Conservation (phyloP, 371 early-diverging fungal genomes). For the Dinochytrium kinnereticum region DNA sequence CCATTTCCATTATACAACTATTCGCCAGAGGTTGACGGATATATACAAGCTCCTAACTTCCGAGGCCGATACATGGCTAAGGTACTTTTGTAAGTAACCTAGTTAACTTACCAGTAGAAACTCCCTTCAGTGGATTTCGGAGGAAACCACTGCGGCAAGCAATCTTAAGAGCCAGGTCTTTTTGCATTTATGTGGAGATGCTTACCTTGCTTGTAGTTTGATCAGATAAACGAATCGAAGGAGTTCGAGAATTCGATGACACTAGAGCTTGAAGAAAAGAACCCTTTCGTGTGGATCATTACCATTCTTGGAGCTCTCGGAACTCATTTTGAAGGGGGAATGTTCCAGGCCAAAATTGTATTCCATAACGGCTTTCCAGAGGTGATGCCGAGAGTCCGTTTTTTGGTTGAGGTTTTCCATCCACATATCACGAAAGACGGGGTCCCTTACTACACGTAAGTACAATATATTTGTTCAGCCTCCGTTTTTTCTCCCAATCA, state of each 20-base stretch:
- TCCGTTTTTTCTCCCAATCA: neutral
- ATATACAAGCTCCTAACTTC: slow-evolving; percentile 47
- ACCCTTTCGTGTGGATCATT: slow-evolving; percentile 63
- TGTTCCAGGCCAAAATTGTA: slow-evolving; percentile 57
- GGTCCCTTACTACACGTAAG: slow-evolving; percentile 56
- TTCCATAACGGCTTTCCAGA: slow-evolving; percentile 62
- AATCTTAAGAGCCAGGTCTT: slow-evolving; percentile 52
- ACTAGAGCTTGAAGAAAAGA: slow-evolving; percentile 57
- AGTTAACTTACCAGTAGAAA: slow-evolving; percentile 14
- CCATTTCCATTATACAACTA: slow-evolving; percentile 48
- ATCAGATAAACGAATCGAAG: slow-evolving; percentile 55
- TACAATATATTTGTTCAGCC: too few relatives aligned
- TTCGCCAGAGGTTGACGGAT: slow-evolving; percentile 45
- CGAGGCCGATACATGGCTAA: slow-evolving; percentile 57
- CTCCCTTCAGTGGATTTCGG: slow-evolving; percentile 48
- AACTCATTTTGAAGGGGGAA: slow-evolving; percentile 60
- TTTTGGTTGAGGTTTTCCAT: slow-evolving; percentile 61
- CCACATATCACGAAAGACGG: slow-evolving; percentile 60
- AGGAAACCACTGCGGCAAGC: slow-evolving; percentile 50
- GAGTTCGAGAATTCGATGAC: slow-evolving; percentile 50
- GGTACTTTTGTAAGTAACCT: slow-evolving; percentile 26
- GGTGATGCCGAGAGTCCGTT: slow-evolving; percentile 56
- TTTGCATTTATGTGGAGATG: neutral
- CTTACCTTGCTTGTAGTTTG: slow-evolving; percentile 36
- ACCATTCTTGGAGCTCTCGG: slow-evolving; percentile 54